phyloP scores from a whole-genome alignment of 148 eudicot species.

The Camellia lanceoleosa region DNA sequence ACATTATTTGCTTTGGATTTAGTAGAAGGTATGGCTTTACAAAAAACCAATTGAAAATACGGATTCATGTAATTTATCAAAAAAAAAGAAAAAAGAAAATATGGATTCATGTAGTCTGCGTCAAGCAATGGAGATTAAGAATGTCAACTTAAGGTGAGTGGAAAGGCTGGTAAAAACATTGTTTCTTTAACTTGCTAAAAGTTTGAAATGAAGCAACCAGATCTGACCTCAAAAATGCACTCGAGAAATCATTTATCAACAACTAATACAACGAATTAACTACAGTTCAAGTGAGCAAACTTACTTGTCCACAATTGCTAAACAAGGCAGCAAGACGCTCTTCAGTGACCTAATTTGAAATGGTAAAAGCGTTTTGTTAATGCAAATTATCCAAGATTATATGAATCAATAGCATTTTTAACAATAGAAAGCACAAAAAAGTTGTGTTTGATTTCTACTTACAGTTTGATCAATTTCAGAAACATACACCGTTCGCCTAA shows the following conservation, averaged over 20 bases:
- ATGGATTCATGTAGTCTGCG: neutral
- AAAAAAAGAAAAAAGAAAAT: no score
- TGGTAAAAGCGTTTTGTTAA: conserved; percentile 17
- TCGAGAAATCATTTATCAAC: conserved; percentile 8
- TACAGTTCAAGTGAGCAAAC: conserved; percentile 19
- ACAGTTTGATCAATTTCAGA: conserved; percentile 85
- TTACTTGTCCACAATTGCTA: conserved; percentile 77
- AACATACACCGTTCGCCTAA: conserved; percentile 90
- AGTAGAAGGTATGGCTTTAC: neutral
- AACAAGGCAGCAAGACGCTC: conserved; percentile 88
- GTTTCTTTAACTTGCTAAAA: neutral
- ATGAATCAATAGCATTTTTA: neutral
- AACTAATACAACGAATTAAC: neutral
- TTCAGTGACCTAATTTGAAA: conserved; percentile 65
- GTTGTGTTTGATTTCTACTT: conserved; percentile 25
- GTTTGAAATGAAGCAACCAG: neutral
- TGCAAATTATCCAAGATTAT: conserved; percentile 1
- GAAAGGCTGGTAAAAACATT: neutral
- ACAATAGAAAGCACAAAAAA: neutral
- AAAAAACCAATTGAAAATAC: neutral
- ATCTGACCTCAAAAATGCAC: neutral
- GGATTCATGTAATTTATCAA: neutral
- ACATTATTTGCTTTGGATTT: neutral
- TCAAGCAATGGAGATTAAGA: neutral
- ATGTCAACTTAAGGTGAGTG: neutral